Base-by-base conservation (phyloP, 2,329 filamentous ascomycete genomes). In the Aspergillus unguis region DNA sequence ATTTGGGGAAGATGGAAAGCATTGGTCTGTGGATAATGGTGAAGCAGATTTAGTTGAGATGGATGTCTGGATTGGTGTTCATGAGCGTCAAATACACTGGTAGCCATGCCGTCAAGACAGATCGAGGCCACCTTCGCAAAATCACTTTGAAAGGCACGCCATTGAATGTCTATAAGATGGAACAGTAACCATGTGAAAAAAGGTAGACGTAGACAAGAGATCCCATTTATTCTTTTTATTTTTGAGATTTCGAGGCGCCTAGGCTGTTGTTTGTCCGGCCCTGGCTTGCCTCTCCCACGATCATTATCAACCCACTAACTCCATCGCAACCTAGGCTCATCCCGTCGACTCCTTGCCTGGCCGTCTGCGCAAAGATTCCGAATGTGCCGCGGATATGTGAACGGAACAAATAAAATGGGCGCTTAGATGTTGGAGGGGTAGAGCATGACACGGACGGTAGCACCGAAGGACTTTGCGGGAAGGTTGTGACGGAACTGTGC, bases 401-500 rank as follows among this genome's bases (percentile, higher is more conserved):
- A 65, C 17, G 17, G 17, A 17, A 17, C 17, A 65, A 53, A 58
- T 58, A 51, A 45, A 28, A 36, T 52, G 52, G 55, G 55, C 64
- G 64, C 79, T 87, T 92, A 96, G 87, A 96, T 94, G 82, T 90
- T 91, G 74, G 90, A 95, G 78, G 91, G 91, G 85, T 96, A 96
- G 79, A 96, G 84, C 91, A 96, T 96, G 80, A 96, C 85, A 80
- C 92, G 87, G 81, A 95, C 88, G 71, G 89, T 92, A 75, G 91
- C 90, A 80, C 92, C 91, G 83, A 97, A 96, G 75, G 89, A 91
- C 83, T 92, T 92, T 71, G 94, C 85, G 74, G 94, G 94, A 67
- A 99, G 91, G 78, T 96, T 96, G 80, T 85, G 84, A 77, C 87
- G 82, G 87, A 99, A 99, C 81, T 95, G 92, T 79, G 92, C 92